Conservation (phyloP, 768 basidiomycete species). For the Kwoniella newhampshirensis region DNA sequence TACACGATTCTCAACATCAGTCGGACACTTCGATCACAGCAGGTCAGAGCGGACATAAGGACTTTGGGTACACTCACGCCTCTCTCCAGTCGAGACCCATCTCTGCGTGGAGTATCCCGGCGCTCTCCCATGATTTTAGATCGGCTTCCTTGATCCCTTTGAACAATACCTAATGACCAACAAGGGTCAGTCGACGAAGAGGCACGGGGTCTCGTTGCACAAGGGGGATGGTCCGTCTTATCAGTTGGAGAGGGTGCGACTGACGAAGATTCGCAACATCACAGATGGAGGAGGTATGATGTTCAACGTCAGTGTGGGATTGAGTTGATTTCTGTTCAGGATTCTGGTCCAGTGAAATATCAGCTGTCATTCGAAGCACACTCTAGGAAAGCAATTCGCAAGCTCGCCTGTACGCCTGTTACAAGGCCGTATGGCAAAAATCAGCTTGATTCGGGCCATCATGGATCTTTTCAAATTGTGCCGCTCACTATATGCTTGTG, state of each 20-base stretch:
- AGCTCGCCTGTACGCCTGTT: constrained; percentile 19
- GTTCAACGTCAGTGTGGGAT: constrained; percentile 27
- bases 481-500: constrained; percentile 46
- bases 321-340: constrained; percentile 33
- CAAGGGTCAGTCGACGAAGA: no score
- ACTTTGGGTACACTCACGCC: constrained; percentile 44
- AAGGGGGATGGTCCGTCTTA: no score
- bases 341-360: constrained; percentile 24
- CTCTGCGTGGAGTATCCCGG: constrained; percentile 46
- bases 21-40: neutral
- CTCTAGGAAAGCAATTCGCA: no score
- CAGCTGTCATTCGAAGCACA: no score
- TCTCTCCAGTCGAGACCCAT: constrained; percentile 48
- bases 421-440: neutral
- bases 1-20: neutral
- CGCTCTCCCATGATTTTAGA: constrained; percentile 39
- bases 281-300: constrained; percentile 48
- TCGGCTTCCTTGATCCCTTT: constrained; percentile 40
- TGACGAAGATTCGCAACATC: constrained; percentile 44
- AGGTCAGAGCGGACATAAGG: no score
- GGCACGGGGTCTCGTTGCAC: no score
- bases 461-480: no score
- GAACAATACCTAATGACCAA: constrained; percentile 38
- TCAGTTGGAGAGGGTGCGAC: constrained; percentile 1
- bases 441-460: neutral